A percentile compares a stretch with the other conserved stretches of the same genome.
These are phyloP conservation scores for Cryptosporidium ubiquitum DNA, from an alignment of 169 alveolate genomes.

Conservation along the genomic window DNA sequence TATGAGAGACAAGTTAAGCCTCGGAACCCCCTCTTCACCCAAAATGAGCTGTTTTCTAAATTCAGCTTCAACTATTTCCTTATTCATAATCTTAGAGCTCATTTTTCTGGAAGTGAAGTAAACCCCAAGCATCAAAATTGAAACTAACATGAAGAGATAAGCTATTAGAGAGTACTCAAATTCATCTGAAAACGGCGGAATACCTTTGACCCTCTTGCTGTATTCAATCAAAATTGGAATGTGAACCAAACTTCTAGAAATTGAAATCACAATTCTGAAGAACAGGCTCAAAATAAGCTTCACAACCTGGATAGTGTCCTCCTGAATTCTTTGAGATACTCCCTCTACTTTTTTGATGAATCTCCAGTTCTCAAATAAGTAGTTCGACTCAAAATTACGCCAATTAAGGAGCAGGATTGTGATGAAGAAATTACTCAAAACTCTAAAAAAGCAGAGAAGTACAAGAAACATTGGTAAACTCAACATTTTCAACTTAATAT, in stretches of 20 bases:
- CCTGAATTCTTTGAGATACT: slow-evolving; percentile 57
- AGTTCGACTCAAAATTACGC: slow-evolving; percentile 14
- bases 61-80: slow-evolving; percentile 36
- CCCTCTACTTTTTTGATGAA: slow-evolving; percentile 21
- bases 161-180: slow-evolving; percentile 7
- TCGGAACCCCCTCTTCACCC: neutral
- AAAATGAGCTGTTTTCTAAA: slow-evolving; percentile 48
- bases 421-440: slow-evolving; percentile 1
- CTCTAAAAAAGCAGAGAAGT: slow-evolving; percentile 4
- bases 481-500: slow-evolving; percentile 6
- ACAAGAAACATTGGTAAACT: slow-evolving; percentile 8
- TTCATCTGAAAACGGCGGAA: slow-evolving; percentile 26
- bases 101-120: slow-evolving; percentile 11
- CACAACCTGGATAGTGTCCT: slow-evolving; percentile 19
- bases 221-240: slow-evolving; percentile 19
- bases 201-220: slow-evolving; percentile 26
- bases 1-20: neutral
- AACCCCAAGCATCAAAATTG: neutral
- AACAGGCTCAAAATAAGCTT: slow-evolving; percentile 15
- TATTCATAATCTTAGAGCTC: slow-evolving; percentile 14
- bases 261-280: slow-evolving; percentile 22
- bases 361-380: slow-evolving; percentile 23
- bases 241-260: slow-evolving; percentile 34
- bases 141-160: neutral
- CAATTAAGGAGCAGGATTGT: neutral